Percentiles rank a stretch among this genome's conserved stretches.
Conservation (phyloP, 257 asterid genomes). For the Datura wrightii region DNA sequence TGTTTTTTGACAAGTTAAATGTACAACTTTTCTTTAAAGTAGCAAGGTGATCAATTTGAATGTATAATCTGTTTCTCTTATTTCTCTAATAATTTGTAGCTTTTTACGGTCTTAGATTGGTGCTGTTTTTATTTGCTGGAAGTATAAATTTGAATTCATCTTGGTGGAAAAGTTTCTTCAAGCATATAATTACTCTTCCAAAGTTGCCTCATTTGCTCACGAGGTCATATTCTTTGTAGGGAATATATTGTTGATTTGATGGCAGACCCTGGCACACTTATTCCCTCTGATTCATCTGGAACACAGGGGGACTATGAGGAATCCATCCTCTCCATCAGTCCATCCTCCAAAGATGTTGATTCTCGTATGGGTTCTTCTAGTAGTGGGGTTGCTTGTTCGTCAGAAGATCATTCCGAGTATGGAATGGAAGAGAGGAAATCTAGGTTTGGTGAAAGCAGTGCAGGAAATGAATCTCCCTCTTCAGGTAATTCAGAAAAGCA, state of each 20-base stretch:
- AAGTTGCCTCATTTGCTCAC: not conserved
- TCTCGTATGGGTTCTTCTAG: constrained; percentile 57
- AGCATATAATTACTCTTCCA: constrained; percentile 5
- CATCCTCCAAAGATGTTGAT: constrained; percentile 42
- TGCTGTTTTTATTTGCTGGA: not conserved
- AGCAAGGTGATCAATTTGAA: not conserved
- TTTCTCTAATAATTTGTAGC: not conserved
- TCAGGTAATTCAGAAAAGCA: constrained; percentile 41
- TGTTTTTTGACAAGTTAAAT: constrained; percentile 3
- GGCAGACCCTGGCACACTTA: constrained; percentile 98
- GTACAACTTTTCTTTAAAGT: not conserved
- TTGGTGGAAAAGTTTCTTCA: not conserved
- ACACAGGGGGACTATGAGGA: constrained; percentile 50
- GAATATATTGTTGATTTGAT: constrained; percentile 94
- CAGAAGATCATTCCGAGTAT: constrained; percentile 45
- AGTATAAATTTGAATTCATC: not conserved
- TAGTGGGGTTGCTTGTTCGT: constrained; percentile 47
- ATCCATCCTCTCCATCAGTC: constrained; percentile 39
- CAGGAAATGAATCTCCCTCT: constrained; percentile 43
- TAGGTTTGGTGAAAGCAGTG: constrained; percentile 41
- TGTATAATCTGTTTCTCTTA: not conserved
- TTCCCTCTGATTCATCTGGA: constrained; percentile 86
- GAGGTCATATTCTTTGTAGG: constrained; percentile 53
- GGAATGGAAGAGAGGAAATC: constrained; percentile 39
- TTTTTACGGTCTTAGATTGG: not conserved